Base-by-base conservation (phyloP, 73 alveolate species). In the Effrenium voratum region DNA sequence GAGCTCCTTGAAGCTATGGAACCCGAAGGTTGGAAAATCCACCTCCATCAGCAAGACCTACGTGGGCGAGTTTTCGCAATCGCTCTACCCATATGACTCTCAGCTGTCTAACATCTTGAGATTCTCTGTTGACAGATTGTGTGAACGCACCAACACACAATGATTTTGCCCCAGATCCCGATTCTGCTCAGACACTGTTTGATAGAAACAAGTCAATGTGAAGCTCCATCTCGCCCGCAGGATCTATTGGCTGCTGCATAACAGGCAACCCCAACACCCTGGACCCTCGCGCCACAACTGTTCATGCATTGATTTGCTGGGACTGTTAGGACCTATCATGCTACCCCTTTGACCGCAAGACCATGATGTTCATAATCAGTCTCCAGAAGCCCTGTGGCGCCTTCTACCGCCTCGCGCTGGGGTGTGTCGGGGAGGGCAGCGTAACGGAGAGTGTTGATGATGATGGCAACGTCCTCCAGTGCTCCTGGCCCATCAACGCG, bases 321-420 rank as follows among this genome's bases (percentile, higher is more conserved):
- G 30, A 3, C 34, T 10, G 43, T 28, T 0, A 84, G 95, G 88
- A 90, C 57, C 5, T 90, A 76, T 28, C 87, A 16, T 90, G 97
- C 73, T 90, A 90, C 46, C 97, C 97, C 86, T 90, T 90, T 52
- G 97, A 90, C 88, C 30, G 10, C 77, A 90, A 90, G 75, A 90
- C 87, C n/a, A 34, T 90, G 55, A 38, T 12, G 76, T 90, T 90
- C 76, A 41, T 68, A 76, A 90, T 90, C 30, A 75, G 66, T 45
- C n/a, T 90, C 5, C 97, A 90, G 87, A 40, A 40, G 19, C 94
- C 79, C 1, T 26, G 97, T 41, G 88, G 85, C 70, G 43, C 59
- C 49, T 90, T 90, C 97, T 90, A 68, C 88, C 85, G 87, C 34
- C 80, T 90, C 32, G 55, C 12, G 13, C 32, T 90, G 87, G 97